Base-by-base conservation (phyloP, 192 early-diverging fungal species). In the Dissophora globulifera region DNA sequence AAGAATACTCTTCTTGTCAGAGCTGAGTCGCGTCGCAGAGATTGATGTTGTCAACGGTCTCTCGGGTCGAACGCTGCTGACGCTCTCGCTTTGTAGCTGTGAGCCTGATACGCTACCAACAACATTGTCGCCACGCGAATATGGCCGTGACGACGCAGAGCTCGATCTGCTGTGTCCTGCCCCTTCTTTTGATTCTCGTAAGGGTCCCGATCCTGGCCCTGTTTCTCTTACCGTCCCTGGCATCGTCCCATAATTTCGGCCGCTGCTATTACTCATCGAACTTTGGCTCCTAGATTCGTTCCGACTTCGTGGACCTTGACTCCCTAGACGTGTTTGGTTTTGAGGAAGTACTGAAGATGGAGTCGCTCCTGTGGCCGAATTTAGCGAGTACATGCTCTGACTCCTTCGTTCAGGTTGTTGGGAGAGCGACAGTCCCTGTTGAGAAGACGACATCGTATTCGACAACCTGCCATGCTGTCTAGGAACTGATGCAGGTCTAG, bases 341-440 rank as follows among this genome's bases (percentile, higher is more conserved):
- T 11, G 13, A 32, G 35, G 13, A 38, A 9, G 6, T 32, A 22
- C 29, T 27, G 29, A 10, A 22, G 52, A 30, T 54, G 33, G 1
- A 19, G 52, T 6, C 20, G 54, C 13, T 42, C 26, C 20, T 25
- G 54, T 19, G 11, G 53, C 22, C 15, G 35, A 19, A 47, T 61
- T 61, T 16, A 61, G 35, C 17, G 46, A 49, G 9, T 61, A 47
- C 31, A 47, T 49, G 46, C 46, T 61, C 3, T 26, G 16, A 25
- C 3, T 49, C 32, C 32, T 27, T 47, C 46, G 58, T 16, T 31
- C 58, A 19, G 19, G 11, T 25, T 23, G 11, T 32, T 61, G 58
- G 3, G 35, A 33, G 11, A 29, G 47, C 12, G 46, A 20, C 8
- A 20, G 12, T 26, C 3, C 54, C 23, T 41, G 40, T 13, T n/a